These are phyloP conservation scores for Apiospora saccharicola DNA, from an alignment of 2,329 filamentous ascomycete species.

Conservation along the genomic window DNA sequence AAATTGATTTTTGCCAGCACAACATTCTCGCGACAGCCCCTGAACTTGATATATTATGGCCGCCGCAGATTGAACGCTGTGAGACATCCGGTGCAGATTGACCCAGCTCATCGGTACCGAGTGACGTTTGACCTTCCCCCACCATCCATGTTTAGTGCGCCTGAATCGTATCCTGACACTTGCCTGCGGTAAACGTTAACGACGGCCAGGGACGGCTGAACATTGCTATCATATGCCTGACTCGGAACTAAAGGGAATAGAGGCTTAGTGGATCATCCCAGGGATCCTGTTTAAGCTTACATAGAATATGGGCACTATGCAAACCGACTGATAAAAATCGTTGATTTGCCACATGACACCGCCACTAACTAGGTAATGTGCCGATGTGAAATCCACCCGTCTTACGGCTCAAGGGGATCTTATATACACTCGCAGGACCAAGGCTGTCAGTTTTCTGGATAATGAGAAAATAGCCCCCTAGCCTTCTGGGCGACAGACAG, in stretches of 20 bases:
- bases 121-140: background rate
- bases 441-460: background rate
- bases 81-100: background rate
- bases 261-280: conserved; percentile 7
- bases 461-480: background rate
- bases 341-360: conserved; percentile 21
- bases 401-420: background rate
- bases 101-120: conserved; percentile 2
- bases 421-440: too few species aligned
- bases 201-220: background rate
- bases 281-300: conserved; percentile 3
- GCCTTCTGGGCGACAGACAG: conserved; percentile 16
- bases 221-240: background rate
- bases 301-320: background rate
- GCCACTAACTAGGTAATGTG: conserved; percentile 13
- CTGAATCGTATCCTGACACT: background rate
- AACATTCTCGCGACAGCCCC: background rate
- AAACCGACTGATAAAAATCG: background rate
- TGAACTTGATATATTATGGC: background rate
- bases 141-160: background rate
- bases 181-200: background rate
- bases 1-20: background rate
- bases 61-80: background rate
- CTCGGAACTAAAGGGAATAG: background rate
- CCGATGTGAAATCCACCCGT: background rate